Base-by-base conservation (phyloP, 1,284 basidiomycete genomes). In the Cryptococcus sp. region DNA sequence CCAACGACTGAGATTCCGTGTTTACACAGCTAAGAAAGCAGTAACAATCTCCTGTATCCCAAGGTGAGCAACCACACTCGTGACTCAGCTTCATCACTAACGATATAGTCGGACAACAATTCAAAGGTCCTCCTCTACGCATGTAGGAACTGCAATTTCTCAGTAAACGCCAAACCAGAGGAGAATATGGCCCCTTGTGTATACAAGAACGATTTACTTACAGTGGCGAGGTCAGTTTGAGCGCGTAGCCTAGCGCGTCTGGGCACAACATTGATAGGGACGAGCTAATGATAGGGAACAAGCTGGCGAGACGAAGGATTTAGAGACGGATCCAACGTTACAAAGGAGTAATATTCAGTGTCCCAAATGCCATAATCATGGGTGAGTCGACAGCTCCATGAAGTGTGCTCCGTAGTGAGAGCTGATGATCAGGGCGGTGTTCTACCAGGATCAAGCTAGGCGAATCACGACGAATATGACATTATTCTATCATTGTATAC, bases 381-480 rank as follows among this genome's bases (percentile, higher is more conserved):
- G 70, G 74, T 76, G 48, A 57, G 72, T 64, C 40, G 10, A n/a
- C 11, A 21, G 13, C 21, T 31, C 4, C 13, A 21, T 28, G 18
- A 23, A 34, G 4, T 49, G 22, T 21, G 0, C 22, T n/a, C n/a
- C 34, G 34, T 36, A n/a, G 10, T 41, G 9, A 19, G 39, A n/a
- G n/a, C 32, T 46, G 25, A 46, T 7, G 32, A 43, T 24, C 24
- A 93, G 91, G 66, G 84, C 88, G 45, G 91, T 96, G 14, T 84
- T 88, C 71, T 96, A 87, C 74, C 91, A 94, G 75, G 91, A 94
- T 75, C 91, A 96, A 73, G 93, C 89, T 14, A 91, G 92, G 70
- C 84, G 91, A 48, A 89, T 88, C 64, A 88, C 92, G 65, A 94
- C 74, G 37, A 74, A 74, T 57, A 76, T 76, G 91, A 90, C 89